A percentile compares a stretch with the other conserved stretches of the same genome.
Conservation (phyloP, 192 early-diverging fungal genomes). For the Phycomyces nitens region DNA sequence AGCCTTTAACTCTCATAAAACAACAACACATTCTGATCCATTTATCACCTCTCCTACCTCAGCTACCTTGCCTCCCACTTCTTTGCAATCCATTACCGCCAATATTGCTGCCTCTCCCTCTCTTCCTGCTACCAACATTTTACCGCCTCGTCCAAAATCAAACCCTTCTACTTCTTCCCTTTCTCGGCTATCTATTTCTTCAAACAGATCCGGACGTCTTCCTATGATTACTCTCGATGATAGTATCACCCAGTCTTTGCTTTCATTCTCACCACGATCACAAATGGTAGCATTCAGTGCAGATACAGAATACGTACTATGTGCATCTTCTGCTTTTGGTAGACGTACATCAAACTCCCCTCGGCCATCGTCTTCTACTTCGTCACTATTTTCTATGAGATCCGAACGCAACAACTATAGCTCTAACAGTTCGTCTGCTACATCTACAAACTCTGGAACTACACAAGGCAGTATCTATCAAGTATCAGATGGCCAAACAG, state of each 20-base stretch:
- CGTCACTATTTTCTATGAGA: neutral
- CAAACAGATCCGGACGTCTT: conserved; percentile 3
- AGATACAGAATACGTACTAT: conserved; percentile 52
- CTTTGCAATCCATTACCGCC: neutral
- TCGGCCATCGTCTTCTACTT: neutral
- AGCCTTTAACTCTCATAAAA: conserved; percentile 11
- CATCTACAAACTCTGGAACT: neutral
- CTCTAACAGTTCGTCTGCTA: too few species aligned
- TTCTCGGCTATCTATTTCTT: conserved; percentile 10
- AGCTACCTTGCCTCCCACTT: neutral
- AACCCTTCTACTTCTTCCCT: neutral
- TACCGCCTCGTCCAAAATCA: conserved; percentile 3
- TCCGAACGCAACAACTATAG: neutral
- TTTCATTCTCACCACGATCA: conserved; percentile 32
- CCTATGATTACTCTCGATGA: neutral
- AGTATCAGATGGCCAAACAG: conserved; percentile 40
- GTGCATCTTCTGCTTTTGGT: conserved; percentile 27
- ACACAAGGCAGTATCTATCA: conserved; percentile 45
- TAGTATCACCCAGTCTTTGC: conserved; percentile 21
- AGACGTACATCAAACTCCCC: neutral
- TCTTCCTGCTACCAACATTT: neutral
- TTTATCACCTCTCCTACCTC: conserved; percentile 12
- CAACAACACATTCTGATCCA: neutral
- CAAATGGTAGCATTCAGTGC: conserved; percentile 49
- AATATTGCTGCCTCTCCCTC: neutral